Conservation (phyloP, 2,329 filamentous ascomycete genomes). For the Balansia obtecta region DNA sequence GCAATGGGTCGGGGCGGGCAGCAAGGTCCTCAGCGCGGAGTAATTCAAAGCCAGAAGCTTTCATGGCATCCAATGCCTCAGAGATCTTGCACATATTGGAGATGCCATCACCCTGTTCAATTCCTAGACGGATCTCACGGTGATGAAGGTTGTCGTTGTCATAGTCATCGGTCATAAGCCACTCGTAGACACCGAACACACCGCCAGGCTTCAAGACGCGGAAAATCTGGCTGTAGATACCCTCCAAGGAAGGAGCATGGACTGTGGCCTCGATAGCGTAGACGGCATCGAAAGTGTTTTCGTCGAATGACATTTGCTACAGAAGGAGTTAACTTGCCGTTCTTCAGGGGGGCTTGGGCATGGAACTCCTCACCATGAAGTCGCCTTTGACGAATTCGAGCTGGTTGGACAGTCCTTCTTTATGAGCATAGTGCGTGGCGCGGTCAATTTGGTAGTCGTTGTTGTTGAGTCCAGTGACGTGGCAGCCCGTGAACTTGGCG, state of each 20-base stretch:
- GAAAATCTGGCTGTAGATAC: conserved; percentile 90
- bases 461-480: conserved; percentile 92
- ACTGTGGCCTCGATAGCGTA: conserved; percentile 97
- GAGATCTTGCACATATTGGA: conserved; percentile 90
- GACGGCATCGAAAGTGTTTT: conserved; percentile 85
- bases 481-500: conserved; percentile 83
- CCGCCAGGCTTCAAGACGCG: conserved; percentile 92
- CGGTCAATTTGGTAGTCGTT: conserved; percentile 98
- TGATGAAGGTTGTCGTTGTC: conserved; percentile 80
- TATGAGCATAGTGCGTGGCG: conserved; percentile 71
- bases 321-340: neutral
- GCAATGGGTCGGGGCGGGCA: conserved; percentile 58
- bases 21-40: conserved; percentile 80
- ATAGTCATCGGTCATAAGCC: conserved; percentile 95
- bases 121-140: conserved; percentile 81
- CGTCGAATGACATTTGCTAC: conserved; percentile 74
- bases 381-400: conserved; percentile 86
- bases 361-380: conserved; percentile 56
- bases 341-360: too few relatives aligned
- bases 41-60: conserved; percentile 76
- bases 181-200: conserved; percentile 94
- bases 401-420: conserved; percentile 70
- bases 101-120: conserved; percentile 93
- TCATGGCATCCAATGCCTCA: conserved; percentile 72
- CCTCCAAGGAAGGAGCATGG: conserved; percentile 80